phyloP scores from a whole-genome alignment of 805 yeast species.

The Ogataea henricii region DNA sequence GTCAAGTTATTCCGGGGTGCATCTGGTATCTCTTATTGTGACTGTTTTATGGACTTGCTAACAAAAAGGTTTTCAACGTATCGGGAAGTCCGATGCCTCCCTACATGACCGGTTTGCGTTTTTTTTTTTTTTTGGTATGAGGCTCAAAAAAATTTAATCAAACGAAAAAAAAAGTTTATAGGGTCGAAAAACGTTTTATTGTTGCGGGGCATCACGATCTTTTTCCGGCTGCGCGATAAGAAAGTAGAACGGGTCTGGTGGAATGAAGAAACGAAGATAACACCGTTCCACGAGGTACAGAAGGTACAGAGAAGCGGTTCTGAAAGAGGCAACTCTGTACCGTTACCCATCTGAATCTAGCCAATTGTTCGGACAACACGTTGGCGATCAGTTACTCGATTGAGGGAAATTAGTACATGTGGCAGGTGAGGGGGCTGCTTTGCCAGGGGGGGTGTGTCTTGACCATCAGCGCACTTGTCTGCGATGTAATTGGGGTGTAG shows the following conservation, averaged over 20 bases:
- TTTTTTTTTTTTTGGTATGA: constrained; percentile 13
- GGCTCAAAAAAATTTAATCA: constrained; percentile 14
- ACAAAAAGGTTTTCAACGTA: neutral
- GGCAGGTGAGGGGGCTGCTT: too few species aligned
- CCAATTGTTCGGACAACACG: too few species aligned
- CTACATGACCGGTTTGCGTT: constrained; percentile 2
- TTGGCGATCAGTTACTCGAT: too few species aligned
- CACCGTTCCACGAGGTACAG: constrained; percentile 1
- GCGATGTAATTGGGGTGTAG: too few species aligned
- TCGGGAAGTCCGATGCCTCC: neutral
- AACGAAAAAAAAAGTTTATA: constrained; percentile 11
- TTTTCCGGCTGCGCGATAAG: constrained; percentile 4
- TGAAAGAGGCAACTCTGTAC: too few species aligned
- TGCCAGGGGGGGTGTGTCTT: too few species aligned
- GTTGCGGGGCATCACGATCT: constrained; percentile 4
- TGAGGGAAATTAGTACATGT: too few species aligned
- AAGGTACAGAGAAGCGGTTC: too few species aligned
- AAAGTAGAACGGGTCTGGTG: neutral
- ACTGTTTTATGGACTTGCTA: neutral
- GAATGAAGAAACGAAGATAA: constrained; percentile 1
- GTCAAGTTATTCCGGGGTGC: neutral
- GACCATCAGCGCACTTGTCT: too few species aligned
- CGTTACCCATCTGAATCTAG: too few species aligned
- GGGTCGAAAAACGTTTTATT: constrained; percentile 18
- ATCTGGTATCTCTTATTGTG: neutral